A percentile compares a stretch with the other conserved stretches of the same genome.
phyloP scores from a whole-genome alignment of 179 eudicot genomes.

The Pouteria campechiana region DNA sequence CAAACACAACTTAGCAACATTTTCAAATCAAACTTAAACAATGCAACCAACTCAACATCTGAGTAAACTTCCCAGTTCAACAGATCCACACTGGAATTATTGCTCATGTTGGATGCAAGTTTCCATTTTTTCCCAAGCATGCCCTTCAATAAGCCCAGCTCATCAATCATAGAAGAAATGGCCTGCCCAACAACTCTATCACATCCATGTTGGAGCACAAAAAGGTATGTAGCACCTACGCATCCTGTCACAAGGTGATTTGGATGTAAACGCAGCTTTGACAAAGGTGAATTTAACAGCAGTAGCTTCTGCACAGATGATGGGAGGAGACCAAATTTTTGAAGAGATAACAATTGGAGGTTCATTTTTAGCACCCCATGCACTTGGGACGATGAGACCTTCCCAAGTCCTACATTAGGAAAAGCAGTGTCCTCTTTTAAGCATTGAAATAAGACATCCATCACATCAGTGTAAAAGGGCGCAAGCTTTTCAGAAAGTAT shows the following conservation, averaged over 20 bases:
- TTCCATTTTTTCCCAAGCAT: constrained; percentile 30
- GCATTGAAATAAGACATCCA: constrained; percentile 70
- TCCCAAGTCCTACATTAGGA: constrained; percentile 18
- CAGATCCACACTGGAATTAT: too few species aligned
- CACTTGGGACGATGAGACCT: constrained; percentile 63
- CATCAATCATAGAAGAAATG: constrained; percentile 44
- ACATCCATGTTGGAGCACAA: constrained; percentile 83
- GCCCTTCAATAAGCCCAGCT: constrained; percentile 44
- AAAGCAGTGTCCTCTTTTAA: constrained; percentile 28
- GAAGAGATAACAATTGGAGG: constrained; percentile 83
- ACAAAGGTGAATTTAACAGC: constrained; percentile 63
- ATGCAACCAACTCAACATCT: constrained; percentile 51
- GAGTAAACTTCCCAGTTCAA: constrained; percentile 41
- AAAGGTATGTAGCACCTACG: constrained; percentile 84
- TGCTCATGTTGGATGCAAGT: too few species aligned
- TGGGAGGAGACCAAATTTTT: constrained; percentile 74
- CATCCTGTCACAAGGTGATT: constrained; percentile 83
- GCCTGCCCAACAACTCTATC: constrained; percentile 72
- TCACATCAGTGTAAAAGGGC: constrained; percentile 53
- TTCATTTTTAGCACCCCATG: constrained; percentile 95
- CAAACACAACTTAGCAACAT: constrained; percentile 65
- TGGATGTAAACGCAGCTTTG: constrained; percentile 90
- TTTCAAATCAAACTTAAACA: constrained; percentile 73
- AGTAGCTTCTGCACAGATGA: constrained; percentile 64
- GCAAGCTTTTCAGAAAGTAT: constrained; percentile 76